These are phyloP conservation scores for Penicillium sp. DNA, from an alignment of 2,329 filamentous ascomycete species.

Conservation along the genomic window DNA sequence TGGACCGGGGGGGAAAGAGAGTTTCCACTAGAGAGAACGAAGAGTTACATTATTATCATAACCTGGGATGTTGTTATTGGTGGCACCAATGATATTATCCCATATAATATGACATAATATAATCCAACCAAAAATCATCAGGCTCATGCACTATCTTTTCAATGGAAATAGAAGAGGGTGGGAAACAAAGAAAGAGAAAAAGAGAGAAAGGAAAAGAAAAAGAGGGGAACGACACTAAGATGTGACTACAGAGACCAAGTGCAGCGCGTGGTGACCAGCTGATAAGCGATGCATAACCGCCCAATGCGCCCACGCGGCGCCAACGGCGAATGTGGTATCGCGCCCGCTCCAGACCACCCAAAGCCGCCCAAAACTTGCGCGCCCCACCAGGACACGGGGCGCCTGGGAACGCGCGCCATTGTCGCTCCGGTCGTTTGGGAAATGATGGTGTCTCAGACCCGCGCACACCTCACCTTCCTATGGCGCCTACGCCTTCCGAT, in stretches of 20 bases:
- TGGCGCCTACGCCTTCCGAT: constrained; percentile 23
- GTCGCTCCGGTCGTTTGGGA: constrained; percentile 19
- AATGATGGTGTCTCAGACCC: constrained; percentile 29
- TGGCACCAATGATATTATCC: no score
- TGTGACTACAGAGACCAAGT: background rate
- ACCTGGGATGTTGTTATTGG: no score
- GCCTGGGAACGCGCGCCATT: constrained; percentile 31
- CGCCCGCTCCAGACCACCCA: background rate
- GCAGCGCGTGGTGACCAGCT: constrained; percentile 11
- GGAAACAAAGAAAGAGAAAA: background rate
- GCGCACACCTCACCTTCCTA: constrained; percentile 22
- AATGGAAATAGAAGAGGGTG: background rate
- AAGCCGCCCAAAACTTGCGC: background rate
- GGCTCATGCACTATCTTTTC: no score
- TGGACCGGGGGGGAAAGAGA: background rate
- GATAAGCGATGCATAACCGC: constrained; percentile 25
- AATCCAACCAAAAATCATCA: no score
- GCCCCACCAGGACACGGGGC: constrained; percentile 25
- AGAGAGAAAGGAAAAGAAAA: background rate
- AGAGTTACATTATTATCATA: no score
- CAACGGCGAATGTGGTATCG: constrained; percentile 8
- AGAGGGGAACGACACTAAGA: background rate
- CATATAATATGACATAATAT: no score
- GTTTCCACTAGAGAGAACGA: background rate
- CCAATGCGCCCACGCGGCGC: constrained; percentile 17